Conservation (phyloP, 1,284 basidiomycete species). For the Ganoderma lucidum region DNA sequence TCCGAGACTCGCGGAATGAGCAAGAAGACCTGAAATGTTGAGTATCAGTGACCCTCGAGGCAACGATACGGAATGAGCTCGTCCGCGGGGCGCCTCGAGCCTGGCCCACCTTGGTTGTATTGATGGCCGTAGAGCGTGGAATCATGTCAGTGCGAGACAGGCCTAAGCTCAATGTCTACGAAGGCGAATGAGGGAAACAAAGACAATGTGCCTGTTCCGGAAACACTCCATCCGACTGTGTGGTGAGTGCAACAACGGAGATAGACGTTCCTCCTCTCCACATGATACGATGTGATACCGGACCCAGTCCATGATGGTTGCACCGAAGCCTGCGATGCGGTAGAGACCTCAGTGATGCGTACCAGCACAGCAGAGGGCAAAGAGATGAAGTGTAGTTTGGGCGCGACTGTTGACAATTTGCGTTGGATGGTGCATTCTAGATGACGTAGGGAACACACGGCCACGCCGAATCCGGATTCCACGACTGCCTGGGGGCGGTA, state of each 20-base stretch:
- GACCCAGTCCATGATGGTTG: neutral
- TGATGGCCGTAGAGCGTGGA: constrained; percentile 13
- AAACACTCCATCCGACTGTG: constrained; percentile 1
- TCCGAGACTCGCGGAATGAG: constrained; percentile 20
- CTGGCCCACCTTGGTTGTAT: constrained; percentile 6
- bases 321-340: neutral
- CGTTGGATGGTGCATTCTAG: neutral
- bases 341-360: neutral
- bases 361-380: neutral
- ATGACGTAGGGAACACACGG: neutral
- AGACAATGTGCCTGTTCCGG: constrained; percentile 3
- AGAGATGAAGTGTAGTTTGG: neutral
- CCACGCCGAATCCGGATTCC: neutral
- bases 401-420: neutral
- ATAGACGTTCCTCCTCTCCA: neutral
- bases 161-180: constrained; percentile 2
- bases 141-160: constrained; percentile 3
- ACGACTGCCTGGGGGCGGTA: neutral
- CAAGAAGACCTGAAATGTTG: constrained; percentile 12
- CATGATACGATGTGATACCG: neutral
- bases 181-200: neutral
- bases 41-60: constrained; percentile 6
- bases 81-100: constrained; percentile 24
- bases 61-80: constrained; percentile 7
- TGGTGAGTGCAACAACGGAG: neutral